Base-by-base conservation (phyloP, 2,329 filamentous ascomycete species). In the Lecanicillium sp. region DNA sequence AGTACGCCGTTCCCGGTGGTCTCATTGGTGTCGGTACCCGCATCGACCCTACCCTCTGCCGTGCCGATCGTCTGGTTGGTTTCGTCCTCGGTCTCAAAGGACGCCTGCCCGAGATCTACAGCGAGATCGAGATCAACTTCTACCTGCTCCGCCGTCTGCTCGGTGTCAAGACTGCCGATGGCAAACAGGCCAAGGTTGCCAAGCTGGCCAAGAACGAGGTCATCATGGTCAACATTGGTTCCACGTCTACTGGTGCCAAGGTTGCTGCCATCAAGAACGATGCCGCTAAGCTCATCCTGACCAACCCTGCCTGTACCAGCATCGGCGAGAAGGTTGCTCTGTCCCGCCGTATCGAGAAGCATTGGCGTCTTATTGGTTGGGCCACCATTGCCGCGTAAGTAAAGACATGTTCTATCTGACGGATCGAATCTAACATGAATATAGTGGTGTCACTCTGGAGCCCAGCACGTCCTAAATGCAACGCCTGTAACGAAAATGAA, bases 211-310 rank as follows among this genome's bases (percentile, higher is more conserved):
- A 97, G 83, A 96, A 95, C 72, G 93, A 98, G 70, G 90, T 97
- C 62, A 85, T 98, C 70, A 97, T 98, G 93, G 93, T 98, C 57
- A 98, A 98, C 77, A 98, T 98, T 65, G 93, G 93, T 53, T 95
- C 89, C 30, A 97, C 91, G 9, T 94, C 93, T 39, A 96, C 91
- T 12, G 93, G 93, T 70, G 93, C 93, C 58, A 98, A 97, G 81
- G 89, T 98, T 46, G 81, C 93, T 51, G 91, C 89, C 61, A 94
- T 97, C 65, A 96, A 93, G 80, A 90, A 91, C 63, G 93, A 98
- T 79, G 91, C 90, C 50, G 93, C 93, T 50, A 96, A 96, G 76
- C 79, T 98, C 57, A 85, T 88, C 51, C 76, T 98, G 59, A 97
- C 90, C 52, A 91, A 83, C 65, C 90, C 90, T 37, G 93, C 93